phyloP scores from a whole-genome alignment of 139 green algal genomes.

The Prasinococcaceae sp. region DNA sequence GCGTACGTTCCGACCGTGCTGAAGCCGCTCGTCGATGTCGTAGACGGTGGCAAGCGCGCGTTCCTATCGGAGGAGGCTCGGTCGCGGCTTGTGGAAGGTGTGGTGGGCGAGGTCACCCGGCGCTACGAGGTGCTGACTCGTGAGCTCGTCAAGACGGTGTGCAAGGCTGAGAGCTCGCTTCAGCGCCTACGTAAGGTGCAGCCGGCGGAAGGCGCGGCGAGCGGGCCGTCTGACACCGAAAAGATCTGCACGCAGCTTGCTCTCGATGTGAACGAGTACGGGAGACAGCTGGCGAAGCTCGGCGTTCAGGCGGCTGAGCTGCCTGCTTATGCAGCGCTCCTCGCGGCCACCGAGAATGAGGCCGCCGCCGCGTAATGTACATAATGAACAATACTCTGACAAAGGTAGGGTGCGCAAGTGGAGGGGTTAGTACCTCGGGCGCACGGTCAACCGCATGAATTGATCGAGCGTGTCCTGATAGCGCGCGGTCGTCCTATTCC shows the following conservation, averaged over 20 bases:
- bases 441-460: too few relatives aligned
- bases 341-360: too few relatives aligned
- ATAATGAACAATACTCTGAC: too few relatives aligned
- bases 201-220: constrained; percentile 11
- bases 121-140: constrained; percentile 38
- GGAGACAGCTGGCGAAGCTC: constrained; percentile 30
- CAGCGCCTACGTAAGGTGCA: constrained; percentile 59
- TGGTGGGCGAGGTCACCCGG: constrained; percentile 25
- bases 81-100: constrained; percentile 16
- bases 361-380: too few relatives aligned
- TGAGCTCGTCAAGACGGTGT: constrained; percentile 64
- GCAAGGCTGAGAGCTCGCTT: constrained; percentile 71
- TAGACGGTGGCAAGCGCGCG: neutral
- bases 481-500: too few relatives aligned
- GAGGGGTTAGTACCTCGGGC: too few relatives aligned
- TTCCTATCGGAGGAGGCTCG: neutral
- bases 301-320: constrained; percentile 8
- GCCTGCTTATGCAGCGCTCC: constrained; percentile 3
- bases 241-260: constrained; percentile 57
- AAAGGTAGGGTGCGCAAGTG: too few relatives aligned
- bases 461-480: too few relatives aligned
- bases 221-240: constrained; percentile 58
- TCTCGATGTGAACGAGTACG: constrained; percentile 44
- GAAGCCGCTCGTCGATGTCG: constrained; percentile 25
- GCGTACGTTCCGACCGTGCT: constrained; percentile 62